Evolutionary conservation across 768 basidiomycete genomes (phyloP).

Genomic region (Wakefieldia striispora): DNA sequence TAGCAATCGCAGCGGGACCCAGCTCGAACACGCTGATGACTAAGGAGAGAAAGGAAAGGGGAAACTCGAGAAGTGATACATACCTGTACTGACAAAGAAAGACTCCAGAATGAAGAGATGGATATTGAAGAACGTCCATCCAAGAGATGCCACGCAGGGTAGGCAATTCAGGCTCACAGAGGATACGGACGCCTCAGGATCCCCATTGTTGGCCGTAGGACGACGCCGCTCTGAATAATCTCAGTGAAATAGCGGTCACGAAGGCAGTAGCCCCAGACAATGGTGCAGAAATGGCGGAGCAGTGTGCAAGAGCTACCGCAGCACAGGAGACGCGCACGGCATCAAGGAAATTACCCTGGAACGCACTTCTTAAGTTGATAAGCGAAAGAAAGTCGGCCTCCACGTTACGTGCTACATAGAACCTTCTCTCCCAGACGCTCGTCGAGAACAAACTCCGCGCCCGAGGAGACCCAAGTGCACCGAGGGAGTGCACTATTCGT

Average conservation of each 20-base stretch:
- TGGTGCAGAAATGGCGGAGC: background rate
- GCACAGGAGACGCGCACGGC: constrained; percentile 24
- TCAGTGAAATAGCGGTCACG: background rate
- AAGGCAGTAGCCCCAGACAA: background rate
- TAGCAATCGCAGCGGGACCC: no score
- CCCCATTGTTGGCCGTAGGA: constrained; percentile 18
- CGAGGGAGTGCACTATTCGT: constrained; percentile 20
- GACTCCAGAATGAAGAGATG: no score
- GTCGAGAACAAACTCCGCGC: background rate
- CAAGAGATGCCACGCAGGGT: constrained; percentile 18
- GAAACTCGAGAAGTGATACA: no score
- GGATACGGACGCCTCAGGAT: constrained; percentile 27
- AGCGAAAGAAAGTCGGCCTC: background rate
- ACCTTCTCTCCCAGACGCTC: constrained; percentile 2
- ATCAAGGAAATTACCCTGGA: constrained; percentile 15
- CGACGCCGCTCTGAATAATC: background rate
- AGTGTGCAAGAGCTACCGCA: background rate
- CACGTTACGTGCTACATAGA: constrained; percentile 12
- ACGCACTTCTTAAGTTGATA: constrained; percentile 7
- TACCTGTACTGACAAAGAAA: no score
- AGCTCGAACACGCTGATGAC: no score
- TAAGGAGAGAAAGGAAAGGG: constrained; percentile 5
- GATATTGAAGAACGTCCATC: constrained; percentile 15
- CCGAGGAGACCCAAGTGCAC: background rate
- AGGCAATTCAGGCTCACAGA: constrained; percentile 24